Conservation (phyloP, 2,329 filamentous ascomycete genomes). For the Incumbomyces delicatus region DNA sequence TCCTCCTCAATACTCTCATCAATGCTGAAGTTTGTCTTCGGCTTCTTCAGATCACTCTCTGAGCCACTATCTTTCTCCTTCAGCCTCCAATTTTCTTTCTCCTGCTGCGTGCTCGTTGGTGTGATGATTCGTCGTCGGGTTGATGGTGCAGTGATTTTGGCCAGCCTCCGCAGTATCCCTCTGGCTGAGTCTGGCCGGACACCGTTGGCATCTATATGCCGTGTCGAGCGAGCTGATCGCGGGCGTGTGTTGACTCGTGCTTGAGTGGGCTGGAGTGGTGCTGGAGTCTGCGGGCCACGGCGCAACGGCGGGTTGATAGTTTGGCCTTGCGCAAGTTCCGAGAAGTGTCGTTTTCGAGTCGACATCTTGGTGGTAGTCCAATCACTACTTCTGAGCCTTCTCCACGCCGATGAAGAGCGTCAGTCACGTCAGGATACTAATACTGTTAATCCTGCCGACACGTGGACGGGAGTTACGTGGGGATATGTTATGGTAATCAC, state of each 20-base stretch:
- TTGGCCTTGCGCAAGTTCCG: slow-evolving; percentile 9
- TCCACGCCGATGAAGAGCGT: no score
- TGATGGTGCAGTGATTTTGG: slow-evolving; percentile 43
- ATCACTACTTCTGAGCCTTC: no score
- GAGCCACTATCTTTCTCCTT: slow-evolving; percentile 20
- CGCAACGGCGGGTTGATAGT: slow-evolving; percentile 23
- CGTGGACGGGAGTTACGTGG: no score
- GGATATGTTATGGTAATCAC: no score
- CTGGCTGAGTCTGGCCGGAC: slow-evolving; percentile 46
- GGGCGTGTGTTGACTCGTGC: slow-evolving; percentile 35
- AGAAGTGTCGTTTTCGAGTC: slow-evolving; percentile 10
- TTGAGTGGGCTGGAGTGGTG: slow-evolving; percentile 45
- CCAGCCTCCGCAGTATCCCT: slow-evolving; percentile 44
- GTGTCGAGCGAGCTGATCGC: slow-evolving; percentile 38
- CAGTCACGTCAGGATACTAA: no score
- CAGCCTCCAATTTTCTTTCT: slow-evolving; percentile 21
- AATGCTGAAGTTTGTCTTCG: slow-evolving; percentile 27
- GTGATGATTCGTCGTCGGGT: slow-evolving; percentile 39
- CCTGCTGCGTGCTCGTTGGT: slow-evolving; percentile 27
- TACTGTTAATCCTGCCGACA: no score
- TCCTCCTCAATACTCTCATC: slow-evolving; percentile 36
- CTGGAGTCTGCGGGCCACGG: slow-evolving; percentile 43
- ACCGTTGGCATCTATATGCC: slow-evolving; percentile 35
- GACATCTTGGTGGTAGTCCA: slow-evolving; percentile 16
- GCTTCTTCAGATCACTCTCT: slow-evolving; percentile 20